Conservation (phyloP, 2,329 filamentous ascomycete genomes). For the Cyphellophora europaea region DNA sequence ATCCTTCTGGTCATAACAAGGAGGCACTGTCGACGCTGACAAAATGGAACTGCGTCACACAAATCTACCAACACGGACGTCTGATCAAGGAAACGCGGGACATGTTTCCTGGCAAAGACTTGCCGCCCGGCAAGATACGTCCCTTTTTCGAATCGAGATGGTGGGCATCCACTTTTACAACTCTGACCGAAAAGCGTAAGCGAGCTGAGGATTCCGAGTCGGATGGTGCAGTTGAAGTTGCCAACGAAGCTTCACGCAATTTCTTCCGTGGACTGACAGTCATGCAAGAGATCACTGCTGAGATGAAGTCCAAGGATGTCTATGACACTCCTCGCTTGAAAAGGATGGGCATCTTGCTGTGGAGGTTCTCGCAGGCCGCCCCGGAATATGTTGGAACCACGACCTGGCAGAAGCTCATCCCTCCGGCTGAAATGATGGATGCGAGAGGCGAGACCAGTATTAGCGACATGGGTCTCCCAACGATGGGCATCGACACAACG, state of each 20-base stretch:
- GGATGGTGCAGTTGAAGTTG: constrained; percentile 21
- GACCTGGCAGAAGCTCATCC: constrained; percentile 33
- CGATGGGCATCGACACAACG: background rate
- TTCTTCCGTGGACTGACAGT: constrained; percentile 33
- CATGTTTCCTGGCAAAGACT: constrained; percentile 23
- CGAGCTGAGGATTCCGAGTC: constrained; percentile 28
- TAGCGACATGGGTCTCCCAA: background rate
- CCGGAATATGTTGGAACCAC: constrained; percentile 31
- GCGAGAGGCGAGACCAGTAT: background rate
- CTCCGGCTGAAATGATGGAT: constrained; percentile 25
- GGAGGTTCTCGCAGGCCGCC: constrained; percentile 37
- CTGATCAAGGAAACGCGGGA: constrained; percentile 8
- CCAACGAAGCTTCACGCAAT: constrained; percentile 25
- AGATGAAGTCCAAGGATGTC: constrained; percentile 21
- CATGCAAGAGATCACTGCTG: constrained; percentile 36
- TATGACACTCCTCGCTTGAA: constrained; percentile 19
- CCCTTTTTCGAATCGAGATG: constrained; percentile 35
- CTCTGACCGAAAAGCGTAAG: constrained; percentile 30
- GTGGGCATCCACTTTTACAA: constrained; percentile 35
- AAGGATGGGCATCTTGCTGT: constrained; percentile 34
- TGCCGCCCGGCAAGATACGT: constrained; percentile 27
- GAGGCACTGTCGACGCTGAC: constrained; percentile 26
- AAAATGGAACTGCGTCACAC: constrained; percentile 34
- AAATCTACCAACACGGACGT: constrained; percentile 30
- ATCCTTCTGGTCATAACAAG: constrained; percentile 24